Conservation (phyloP, 306 rosid species). For the Dryas drummondii region DNA sequence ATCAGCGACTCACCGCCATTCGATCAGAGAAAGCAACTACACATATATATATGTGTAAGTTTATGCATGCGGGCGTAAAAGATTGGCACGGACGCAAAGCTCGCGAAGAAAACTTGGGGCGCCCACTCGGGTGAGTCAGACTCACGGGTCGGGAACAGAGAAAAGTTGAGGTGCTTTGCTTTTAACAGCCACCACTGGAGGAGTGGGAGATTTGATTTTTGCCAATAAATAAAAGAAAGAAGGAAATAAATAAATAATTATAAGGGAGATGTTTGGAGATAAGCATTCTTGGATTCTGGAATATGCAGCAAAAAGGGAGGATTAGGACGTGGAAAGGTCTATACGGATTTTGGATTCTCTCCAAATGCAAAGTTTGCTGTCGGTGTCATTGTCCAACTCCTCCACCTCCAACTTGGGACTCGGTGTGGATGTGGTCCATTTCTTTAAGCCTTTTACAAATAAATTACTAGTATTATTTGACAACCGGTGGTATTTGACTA, state of each 20-base stretch:
- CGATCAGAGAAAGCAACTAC: constrained; percentile 9
- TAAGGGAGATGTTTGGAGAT: constrained; percentile 22
- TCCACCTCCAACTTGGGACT: background rate
- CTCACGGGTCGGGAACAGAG: constrained; percentile 12
- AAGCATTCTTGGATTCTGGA: constrained; percentile 39
- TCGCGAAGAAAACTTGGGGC: constrained; percentile 8
- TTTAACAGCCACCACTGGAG: background rate
- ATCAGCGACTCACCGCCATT: constrained; percentile 18
- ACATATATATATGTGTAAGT: too few relatives aligned
- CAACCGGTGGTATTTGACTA: background rate
- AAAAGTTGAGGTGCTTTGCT: constrained; percentile 5
- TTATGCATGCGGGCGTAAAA: background rate
- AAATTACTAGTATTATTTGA: background rate
- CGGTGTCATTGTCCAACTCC: constrained; percentile 5
- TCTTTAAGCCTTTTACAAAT: background rate
- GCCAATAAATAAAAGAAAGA: background rate
- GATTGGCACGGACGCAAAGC: background rate
- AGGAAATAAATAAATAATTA: background rate
- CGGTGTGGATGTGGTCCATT: background rate
- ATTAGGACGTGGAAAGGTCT: constrained; percentile 29
- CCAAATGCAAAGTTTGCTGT: background rate
- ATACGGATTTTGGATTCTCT: constrained; percentile 13
- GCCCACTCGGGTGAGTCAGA: constrained; percentile 16
- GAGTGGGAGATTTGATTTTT: background rate
- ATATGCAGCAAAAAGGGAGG: constrained; percentile 27